These are phyloP conservation scores for Pyrenula aspistea DNA, from an alignment of 495 filamentous ascomycete species.

Conservation along the genomic window DNA sequence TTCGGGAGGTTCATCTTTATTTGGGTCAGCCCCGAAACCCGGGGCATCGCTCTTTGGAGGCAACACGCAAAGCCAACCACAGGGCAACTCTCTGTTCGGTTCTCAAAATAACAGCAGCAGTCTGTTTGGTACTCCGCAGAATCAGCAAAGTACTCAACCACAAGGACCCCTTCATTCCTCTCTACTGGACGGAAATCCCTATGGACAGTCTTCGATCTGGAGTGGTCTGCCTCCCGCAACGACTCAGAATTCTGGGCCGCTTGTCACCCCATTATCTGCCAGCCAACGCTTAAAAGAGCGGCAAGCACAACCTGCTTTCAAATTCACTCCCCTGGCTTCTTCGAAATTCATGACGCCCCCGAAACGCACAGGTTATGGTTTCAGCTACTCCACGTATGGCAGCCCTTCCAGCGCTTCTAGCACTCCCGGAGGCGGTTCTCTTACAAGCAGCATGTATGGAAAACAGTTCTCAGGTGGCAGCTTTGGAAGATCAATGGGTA, in stretches of 20 bases:
- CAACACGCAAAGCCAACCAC: constrained; percentile 48
- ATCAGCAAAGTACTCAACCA: constrained; percentile 26
- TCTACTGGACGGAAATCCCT: constrained; percentile 64
- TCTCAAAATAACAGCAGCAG: constrained; percentile 26
- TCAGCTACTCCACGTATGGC: constrained; percentile 80
- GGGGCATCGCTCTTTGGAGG: constrained; percentile 53
- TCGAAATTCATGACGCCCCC: constrained; percentile 72
- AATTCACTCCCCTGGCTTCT: constrained; percentile 69
- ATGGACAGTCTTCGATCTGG: constrained; percentile 74
- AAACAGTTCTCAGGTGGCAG: constrained; percentile 7
- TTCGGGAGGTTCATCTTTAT: background rate
- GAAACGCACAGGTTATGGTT: constrained; percentile 66
- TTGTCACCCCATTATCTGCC: constrained; percentile 76
- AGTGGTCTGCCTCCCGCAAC: constrained; percentile 50
- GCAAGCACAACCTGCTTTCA: constrained; percentile 75
- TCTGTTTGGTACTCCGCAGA: constrained; percentile 54
- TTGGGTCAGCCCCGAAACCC: constrained; percentile 15
- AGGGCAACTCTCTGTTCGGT: constrained; percentile 31
- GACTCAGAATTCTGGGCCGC: constrained; percentile 58
- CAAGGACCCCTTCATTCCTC: constrained; percentile 64
- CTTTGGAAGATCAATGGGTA: constrained; percentile 25
- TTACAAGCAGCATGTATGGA: constrained; percentile 26
- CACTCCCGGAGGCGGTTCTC: constrained; percentile 55
- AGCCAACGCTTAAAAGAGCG: constrained; percentile 60
- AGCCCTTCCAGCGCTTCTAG: constrained; percentile 63